A percentile compares a stretch with the other conserved stretches of the same genome.
phyloP scores from a whole-genome alignment of 1,284 basidiomycete genomes.

The Heterobasidion irregulare region DNA sequence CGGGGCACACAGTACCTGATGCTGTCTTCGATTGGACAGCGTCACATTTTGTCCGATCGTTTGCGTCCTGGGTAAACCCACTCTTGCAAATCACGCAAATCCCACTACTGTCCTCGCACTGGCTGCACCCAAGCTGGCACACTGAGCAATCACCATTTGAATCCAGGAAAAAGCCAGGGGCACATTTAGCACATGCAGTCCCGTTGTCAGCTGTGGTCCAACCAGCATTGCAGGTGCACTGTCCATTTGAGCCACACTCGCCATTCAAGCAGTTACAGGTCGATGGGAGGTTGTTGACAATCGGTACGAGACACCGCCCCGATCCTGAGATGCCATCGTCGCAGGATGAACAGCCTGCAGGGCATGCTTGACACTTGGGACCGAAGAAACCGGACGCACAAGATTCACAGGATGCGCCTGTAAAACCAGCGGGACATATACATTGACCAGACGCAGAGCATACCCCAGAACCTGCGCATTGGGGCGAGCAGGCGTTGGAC shows the following conservation, averaged over 20 bases:
- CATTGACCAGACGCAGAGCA: constrained; percentile 66
- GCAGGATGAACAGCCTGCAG: constrained; percentile 56
- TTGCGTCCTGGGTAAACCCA: constrained; percentile 57
- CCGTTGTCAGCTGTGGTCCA: constrained; percentile 66
- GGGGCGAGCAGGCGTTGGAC: constrained; percentile 60
- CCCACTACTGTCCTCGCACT: constrained; percentile 59
- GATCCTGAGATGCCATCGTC: constrained; percentile 71
- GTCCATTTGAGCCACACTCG: constrained; percentile 52
- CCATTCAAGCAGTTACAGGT: constrained; percentile 77
- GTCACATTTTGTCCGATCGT: constrained; percentile 61
- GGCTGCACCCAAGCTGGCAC: constrained; percentile 62
- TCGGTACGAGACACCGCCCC: constrained; percentile 53
- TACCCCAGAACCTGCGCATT: constrained; percentile 62
- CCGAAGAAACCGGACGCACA: constrained; percentile 71
- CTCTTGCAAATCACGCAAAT: constrained; percentile 63
- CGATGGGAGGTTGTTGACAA: constrained; percentile 42
- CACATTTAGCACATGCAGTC: constrained; percentile 66
- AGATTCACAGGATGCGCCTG: constrained; percentile 67
- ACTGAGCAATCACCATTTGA: constrained; percentile 63
- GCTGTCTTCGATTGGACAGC: constrained; percentile 39
- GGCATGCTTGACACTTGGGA: constrained; percentile 57
- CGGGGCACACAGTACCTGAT: constrained; percentile 51
- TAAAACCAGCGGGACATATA: constrained; percentile 63
- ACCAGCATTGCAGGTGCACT: constrained; percentile 68
- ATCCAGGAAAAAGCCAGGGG: constrained; percentile 64